These are phyloP conservation scores for Plectosphaerella cucumerina DNA, from an alignment of 2,329 filamentous ascomycete genomes.

Conservation along the genomic window DNA sequence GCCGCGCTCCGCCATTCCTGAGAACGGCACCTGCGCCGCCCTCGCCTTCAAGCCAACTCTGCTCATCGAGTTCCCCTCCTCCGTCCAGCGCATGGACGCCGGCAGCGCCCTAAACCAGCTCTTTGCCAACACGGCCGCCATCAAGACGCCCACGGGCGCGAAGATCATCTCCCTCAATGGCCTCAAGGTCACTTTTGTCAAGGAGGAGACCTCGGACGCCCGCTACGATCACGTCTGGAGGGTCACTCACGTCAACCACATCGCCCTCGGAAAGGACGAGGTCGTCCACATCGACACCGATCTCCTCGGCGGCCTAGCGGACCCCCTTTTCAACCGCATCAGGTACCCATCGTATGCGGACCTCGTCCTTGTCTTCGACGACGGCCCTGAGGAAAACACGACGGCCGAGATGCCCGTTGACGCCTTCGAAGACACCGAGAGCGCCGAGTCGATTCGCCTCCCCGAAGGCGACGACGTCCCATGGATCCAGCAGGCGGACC, in stretches of 20 bases:
- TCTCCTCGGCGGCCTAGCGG: conserved; percentile 69
- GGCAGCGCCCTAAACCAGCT: conserved; percentile 37
- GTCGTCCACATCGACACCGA: conserved; percentile 76
- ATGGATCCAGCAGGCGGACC: conserved; percentile 13
- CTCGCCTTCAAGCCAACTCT: conserved; percentile 70
- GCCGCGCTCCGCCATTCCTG: conserved; percentile 68
- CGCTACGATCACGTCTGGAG: conserved; percentile 51
- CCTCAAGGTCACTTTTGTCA: conserved; percentile 62
- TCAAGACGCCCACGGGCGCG: conserved; percentile 17
- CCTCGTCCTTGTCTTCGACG: conserved; percentile 57
- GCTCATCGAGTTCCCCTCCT: conserved; percentile 57
- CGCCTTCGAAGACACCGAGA: conserved; percentile 2
- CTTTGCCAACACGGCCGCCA: conserved; percentile 26
- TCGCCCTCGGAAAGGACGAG: conserved; percentile 82
- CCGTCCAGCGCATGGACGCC: conserved; percentile 31
- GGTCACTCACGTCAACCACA: conserved; percentile 76
- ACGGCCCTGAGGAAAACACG: conserved; percentile 17
- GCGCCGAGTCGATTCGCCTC: conserved; percentile 9
- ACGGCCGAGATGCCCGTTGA: conserved; percentile 12
- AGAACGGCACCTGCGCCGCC: conserved; percentile 70
- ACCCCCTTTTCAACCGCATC: conserved; percentile 79
- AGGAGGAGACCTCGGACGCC: conserved; percentile 45
- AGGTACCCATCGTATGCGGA: conserved; percentile 71
- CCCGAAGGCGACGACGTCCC: conserved; percentile 7
- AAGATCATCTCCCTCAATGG: conserved; percentile 42